Percentiles rank a stretch among this genome's conserved stretches.
phyloP scores from a whole-genome alignment of 2,329 filamentous ascomycete species.

The Cordyceps pruinosa region DNA sequence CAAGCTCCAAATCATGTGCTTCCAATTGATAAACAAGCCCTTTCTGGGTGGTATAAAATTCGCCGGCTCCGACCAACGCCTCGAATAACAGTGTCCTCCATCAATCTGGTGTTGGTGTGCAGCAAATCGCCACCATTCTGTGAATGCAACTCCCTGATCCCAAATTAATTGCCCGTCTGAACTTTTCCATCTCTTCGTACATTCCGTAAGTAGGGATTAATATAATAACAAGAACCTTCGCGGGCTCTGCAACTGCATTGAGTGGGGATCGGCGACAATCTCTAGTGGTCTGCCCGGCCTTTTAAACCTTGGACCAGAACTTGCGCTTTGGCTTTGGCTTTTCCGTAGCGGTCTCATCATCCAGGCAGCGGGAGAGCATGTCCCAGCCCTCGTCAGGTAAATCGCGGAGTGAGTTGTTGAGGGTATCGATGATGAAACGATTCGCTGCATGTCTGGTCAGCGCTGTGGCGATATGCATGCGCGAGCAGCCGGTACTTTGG shows the following conservation, averaged over 20 bases:
- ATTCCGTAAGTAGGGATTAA: neutral
- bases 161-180: neutral
- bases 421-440: conserved; percentile 34
- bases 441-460: conserved; percentile 23
- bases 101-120: neutral
- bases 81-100: neutral
- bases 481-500: neutral
- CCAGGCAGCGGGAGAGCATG: conserved; percentile 26
- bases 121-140: neutral
- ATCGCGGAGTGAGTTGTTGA: conserved; percentile 31
- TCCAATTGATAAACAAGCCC: too few species aligned
- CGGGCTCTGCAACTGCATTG: neutral
- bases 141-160: neutral
- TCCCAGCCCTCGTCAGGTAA: conserved; percentile 30
- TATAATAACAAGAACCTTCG: neutral
- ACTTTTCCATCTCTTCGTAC: neutral
- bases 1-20: too few species aligned
- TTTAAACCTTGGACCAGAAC: conserved; percentile 20
- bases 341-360: conserved; percentile 12
- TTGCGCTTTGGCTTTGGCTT: conserved; percentile 21
- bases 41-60: neutral
- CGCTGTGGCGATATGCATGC: neutral
- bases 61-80: neutral
- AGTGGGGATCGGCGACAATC: neutral
- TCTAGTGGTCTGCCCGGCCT: neutral